Base-by-base conservation (phyloP, 768 basidiomycete genomes). In the Termitomyces sp. region DNA sequence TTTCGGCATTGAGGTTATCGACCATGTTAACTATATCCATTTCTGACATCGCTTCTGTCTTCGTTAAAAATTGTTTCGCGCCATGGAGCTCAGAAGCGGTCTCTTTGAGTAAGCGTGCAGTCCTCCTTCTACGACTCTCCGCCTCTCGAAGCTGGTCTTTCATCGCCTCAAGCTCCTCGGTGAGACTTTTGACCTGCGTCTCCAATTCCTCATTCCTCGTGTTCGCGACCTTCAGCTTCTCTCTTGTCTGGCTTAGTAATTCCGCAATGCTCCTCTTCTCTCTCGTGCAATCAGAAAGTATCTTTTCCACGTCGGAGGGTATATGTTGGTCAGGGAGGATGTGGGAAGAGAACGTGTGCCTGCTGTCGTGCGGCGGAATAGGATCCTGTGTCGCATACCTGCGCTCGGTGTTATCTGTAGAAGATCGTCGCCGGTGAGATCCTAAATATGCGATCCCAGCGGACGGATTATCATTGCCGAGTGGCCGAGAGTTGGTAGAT, bases 41-140 rank as follows among this genome's bases (percentile, higher is more conserved):
- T 1, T 74, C 77, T 0, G 81, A 77, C 56, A 76, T 68, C 0
- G 62, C 60, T 52, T 82, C 80, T 18, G 73, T 68, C 38, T 73
- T 78, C 1, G 73, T 74, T 65, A 81, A 65, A 63, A 76, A 81
- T 9, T 69, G 65, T 52, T 78, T 76, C 0, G 74, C 74, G 0
- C 69, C 72, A n/a, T 71, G 72, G 7, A 81, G 60, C 59, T 81
- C 79, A 6, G 66, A 66, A 5, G 70, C 75, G 20, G 69, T 65
- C 26, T 66, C 68, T n/a, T 70, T 65, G 16, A 72, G 53, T 8
- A 70, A 33, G 4, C 58, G 60, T 3, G 62, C 56, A 30, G 64
- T 64, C 35, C 64, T 55, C 8, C 36, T 40, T 40, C 66, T 62
- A 30, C 64, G 68, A 9, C 50, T 54, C 47, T 69, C 68, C 5